Base-by-base conservation (phyloP, 2,329 filamentous ascomycete species). In the Aureobasidium melanogenum region DNA sequence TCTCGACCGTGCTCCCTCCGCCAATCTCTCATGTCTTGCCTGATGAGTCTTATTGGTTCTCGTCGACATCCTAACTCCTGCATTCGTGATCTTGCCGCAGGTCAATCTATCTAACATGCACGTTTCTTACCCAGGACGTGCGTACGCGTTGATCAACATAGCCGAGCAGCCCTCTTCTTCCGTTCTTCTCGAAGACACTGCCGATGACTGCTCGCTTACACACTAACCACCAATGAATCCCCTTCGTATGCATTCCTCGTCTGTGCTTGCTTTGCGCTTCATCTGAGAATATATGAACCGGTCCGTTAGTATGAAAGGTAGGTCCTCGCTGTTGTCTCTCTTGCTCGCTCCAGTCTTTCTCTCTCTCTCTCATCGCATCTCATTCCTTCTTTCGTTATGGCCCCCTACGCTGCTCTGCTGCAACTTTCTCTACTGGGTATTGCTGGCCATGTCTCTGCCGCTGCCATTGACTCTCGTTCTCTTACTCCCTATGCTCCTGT, bases 401-500 rank as follows among this genome's bases (percentile, higher is more conserved):
- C 41, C 14, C 59, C 50, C 17, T 36, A 46, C 41, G 19, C 39
- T 39, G 41, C 47, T 19, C 22, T 47, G 15, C 50, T 61, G 14
- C 39, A 54, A 8, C 50, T 61, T 7, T 44, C 39, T 17, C 59
- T 62, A 14, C 12, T 61, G 10, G 19, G 39, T 19, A 26, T 61
- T 8, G 50, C 39, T 56, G 41, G 59, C 6, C 38, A 55, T 14
- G 50, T 50, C 14, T 54, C 46, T n/a, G 62, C 44, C 24, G 50
- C 51, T 48, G 61, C 50, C 44, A 46, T 61, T 41, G 54, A 63
- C 10, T 39, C 47, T 24, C 54, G 60, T 22, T 32, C 48, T n/a
- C 34, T 56, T 38, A 64, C 67, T 44, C 61, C 60, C 17, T 77
- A 77, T 62, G 71, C 69, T 30, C 77, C 77, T 17, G 62, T 70